Conservation (phyloP, 1,284 basidiomycete species). For the Mixia osmundae region DNA sequence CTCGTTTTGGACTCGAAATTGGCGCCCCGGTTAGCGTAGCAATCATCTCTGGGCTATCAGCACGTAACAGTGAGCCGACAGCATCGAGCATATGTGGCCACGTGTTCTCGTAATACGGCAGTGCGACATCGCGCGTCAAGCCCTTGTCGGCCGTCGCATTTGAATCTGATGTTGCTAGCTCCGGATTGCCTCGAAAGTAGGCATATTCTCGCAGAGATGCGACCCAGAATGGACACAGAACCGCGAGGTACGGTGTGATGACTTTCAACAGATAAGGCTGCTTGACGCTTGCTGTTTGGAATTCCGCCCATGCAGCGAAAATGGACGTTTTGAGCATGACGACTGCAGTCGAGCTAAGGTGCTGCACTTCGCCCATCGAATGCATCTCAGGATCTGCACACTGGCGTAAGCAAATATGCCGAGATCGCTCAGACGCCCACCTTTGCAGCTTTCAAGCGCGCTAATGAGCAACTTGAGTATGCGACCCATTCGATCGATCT, state of each 20-base stretch:
- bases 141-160: slow-evolving; percentile 25
- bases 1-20: slow-evolving; percentile 9
- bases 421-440: slow-evolving; percentile 24
- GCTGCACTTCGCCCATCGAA: slow-evolving; percentile 61
- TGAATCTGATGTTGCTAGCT: slow-evolving; percentile 40
- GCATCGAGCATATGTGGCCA: slow-evolving; percentile 74
- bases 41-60: slow-evolving; percentile 40
- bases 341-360: slow-evolving; percentile 76
- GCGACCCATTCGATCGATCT: slow-evolving; percentile 71
- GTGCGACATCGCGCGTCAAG: slow-evolving; percentile 63
- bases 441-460: slow-evolving; percentile 73
- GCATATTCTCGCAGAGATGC: slow-evolving; percentile 77
- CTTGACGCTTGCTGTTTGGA: slow-evolving; percentile 51
- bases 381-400: slow-evolving; percentile 50
- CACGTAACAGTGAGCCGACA: slow-evolving; percentile 52
- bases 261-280: slow-evolving; percentile 61
- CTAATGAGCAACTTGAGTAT: slow-evolving; percentile 71
- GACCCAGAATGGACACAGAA: slow-evolving; percentile 67
- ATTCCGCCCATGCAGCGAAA: slow-evolving; percentile 82
- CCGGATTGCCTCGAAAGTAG: slow-evolving; percentile 65
- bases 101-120: slow-evolving; percentile 67
- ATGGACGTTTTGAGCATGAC: slow-evolving; percentile 88
- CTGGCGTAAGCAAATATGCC: slow-evolving; percentile 3
- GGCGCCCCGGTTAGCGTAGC: slow-evolving; percentile 52
- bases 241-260: slow-evolving; percentile 51